Conservation (phyloP, 768 basidiomycete genomes). For the Auriscalpium microsporum region DNA sequence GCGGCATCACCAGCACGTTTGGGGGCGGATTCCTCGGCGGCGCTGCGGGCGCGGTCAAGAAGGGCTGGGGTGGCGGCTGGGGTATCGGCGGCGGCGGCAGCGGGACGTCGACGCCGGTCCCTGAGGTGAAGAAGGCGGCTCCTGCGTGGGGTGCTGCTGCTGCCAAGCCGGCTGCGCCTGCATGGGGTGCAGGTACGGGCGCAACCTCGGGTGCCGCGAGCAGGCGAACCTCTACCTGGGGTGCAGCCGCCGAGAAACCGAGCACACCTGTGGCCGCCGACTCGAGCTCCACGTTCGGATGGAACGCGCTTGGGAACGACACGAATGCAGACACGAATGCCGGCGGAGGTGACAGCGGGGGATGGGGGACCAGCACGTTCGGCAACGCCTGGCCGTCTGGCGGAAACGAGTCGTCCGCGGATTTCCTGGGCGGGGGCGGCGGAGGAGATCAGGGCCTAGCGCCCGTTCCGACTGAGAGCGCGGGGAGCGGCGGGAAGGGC, state of each 20-base stretch:
- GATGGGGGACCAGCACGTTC: conserved; percentile 4
- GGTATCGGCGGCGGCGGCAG: not conserved
- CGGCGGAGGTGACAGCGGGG: conserved; percentile 3
- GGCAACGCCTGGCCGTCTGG: not conserved
- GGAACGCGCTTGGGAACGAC: not conserved
- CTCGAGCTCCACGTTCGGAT: not conserved
- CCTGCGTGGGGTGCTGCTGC: not conserved
- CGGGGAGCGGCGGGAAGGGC: no score
- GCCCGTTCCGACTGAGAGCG: no score
- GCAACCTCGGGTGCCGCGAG: not conserved
- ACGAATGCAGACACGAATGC: not conserved
- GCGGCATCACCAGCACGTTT: not conserved
- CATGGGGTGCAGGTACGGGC: not conserved
- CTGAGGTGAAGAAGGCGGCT: no score
- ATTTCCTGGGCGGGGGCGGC: not conserved
- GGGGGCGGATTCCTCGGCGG: not conserved
- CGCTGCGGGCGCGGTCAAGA: not conserved
- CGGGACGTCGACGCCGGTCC: no score
- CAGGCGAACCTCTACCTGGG: not conserved
- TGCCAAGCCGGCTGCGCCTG: not conserved
- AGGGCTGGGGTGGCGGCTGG: not conserved
- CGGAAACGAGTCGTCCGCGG: not conserved
- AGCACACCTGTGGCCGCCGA: not conserved
- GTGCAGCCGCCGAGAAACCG: not conserved
- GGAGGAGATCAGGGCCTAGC: not conserved